These are phyloP conservation scores for Lactuca saligna DNA, from an alignment of 129 eudicot genomes.

Conservation along the genomic window DNA sequence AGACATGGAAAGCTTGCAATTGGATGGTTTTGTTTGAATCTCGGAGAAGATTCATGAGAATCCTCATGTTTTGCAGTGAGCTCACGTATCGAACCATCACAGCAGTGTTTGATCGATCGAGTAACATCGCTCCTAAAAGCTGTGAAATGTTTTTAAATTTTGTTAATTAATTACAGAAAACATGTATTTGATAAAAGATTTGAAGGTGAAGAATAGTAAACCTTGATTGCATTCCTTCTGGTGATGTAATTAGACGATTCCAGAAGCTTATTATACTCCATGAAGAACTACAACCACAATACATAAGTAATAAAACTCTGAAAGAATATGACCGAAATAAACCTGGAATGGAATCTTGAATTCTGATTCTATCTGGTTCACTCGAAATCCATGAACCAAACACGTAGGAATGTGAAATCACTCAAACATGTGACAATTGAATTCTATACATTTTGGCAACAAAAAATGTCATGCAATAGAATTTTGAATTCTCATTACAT, in stretches of 20 bases:
- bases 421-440: too few species aligned
- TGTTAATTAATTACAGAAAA: not conserved
- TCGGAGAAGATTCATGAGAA: constrained; percentile 93
- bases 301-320: constrained; percentile 25
- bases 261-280: constrained; percentile 47
- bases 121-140: constrained; percentile 81
- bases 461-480: too few species aligned
- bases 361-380: too few species aligned
- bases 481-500: too few species aligned
- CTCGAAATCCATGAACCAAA: too few species aligned
- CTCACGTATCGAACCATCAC: constrained; percentile 81
- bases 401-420: too few species aligned
- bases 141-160: constrained; percentile 36
- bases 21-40: constrained; percentile 64
- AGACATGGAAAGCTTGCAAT: constrained; percentile 62
- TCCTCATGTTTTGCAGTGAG: constrained; percentile 90
- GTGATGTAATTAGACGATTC: constrained; percentile 75
- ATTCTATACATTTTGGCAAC: too few species aligned
- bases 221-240: constrained; percentile 77
- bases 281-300: constrained; percentile 56
- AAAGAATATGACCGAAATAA: too few species aligned
- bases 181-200: not conserved
- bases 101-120: constrained; percentile 77
- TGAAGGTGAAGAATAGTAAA: not conserved
- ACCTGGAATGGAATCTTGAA: too few species aligned